Evolutionary conservation across 768 basidiomycete genomes (phyloP).

Genomic region (Pulveroboletus sp.): DNA sequence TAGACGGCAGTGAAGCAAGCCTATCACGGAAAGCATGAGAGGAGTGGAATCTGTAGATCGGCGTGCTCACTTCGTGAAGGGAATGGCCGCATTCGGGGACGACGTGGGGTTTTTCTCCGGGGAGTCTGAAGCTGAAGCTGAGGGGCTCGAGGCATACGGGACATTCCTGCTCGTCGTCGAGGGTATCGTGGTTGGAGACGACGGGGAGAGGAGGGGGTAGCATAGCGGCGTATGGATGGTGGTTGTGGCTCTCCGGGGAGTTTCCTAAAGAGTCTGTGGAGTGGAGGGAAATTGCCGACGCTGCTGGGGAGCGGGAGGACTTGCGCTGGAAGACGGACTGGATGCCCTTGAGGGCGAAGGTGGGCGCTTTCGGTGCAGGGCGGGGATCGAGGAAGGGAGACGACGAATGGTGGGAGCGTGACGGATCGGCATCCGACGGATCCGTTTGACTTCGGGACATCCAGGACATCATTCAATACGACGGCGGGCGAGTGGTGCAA

Average conservation of each 20-base stretch:
- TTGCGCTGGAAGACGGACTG: slow-evolving; percentile 51
- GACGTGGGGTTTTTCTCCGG: slow-evolving; percentile 96
- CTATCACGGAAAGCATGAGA: slow-evolving; percentile 35
- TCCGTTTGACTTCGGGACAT: slow-evolving; percentile 35
- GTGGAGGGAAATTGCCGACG: slow-evolving; percentile 49
- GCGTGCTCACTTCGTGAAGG: slow-evolving; percentile 73
- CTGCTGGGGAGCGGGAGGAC: slow-evolving; percentile 42
- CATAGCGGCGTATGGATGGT: slow-evolving; percentile 59
- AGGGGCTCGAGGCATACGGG: slow-evolving; percentile 96
- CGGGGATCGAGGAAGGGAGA: slow-evolving; percentile 41
- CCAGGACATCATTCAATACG: no score
- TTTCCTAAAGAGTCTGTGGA: slow-evolving; percentile 42
- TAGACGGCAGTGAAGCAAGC: slow-evolving; percentile 98
- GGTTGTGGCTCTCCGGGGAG: slow-evolving; percentile 32
- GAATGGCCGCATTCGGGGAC: slow-evolving; percentile 97
- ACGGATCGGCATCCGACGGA: slow-evolving; percentile 32
- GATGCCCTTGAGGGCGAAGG: slow-evolving; percentile 41
- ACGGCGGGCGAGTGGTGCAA: not conserved
- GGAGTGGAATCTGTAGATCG: not conserved
- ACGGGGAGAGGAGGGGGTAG: slow-evolving; percentile 66
- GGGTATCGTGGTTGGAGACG: slow-evolving; percentile 57
- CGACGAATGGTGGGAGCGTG: slow-evolving; percentile 35
- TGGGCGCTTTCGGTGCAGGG: slow-evolving; percentile 25
- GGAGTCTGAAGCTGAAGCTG: slow-evolving; percentile 86
- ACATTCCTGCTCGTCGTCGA: slow-evolving; percentile 85